phyloP scores from a whole-genome alignment of 306 rosid genomes.

The Cajanus cajan region DNA sequence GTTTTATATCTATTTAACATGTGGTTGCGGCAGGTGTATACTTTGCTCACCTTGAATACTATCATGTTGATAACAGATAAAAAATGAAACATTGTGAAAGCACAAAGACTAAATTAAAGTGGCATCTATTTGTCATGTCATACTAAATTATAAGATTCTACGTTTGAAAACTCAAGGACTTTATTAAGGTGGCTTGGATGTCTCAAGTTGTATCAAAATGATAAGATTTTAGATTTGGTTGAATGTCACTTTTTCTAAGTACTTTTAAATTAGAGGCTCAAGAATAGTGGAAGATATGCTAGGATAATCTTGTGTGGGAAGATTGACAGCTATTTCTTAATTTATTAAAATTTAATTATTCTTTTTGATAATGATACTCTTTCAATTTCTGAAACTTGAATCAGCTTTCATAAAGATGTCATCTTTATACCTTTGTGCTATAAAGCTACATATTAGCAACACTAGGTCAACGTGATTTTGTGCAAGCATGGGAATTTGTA shows the following conservation, averaged over 20 bases:
- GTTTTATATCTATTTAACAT: too few relatives aligned
- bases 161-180: background rate
- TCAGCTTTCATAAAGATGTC: background rate
- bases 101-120: background rate
- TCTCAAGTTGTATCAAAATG: background rate
- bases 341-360: background rate
- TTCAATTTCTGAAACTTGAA: slow-evolving; percentile 1
- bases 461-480: background rate
- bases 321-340: background rate
- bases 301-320: background rate
- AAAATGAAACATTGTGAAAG: background rate
- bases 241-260: background rate
- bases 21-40: too few relatives aligned
- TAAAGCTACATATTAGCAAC: background rate
- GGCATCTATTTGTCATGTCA: background rate
- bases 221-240: background rate
- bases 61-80: too few relatives aligned
- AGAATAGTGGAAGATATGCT: too few relatives aligned
- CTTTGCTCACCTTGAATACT: too few relatives aligned
- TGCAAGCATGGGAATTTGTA: background rate
- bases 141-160: background rate
- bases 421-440: background rate
- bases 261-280: too few relatives aligned
- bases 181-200: background rate
- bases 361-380: background rate